These are phyloP conservation scores for Thielaviopsis populi DNA, from an alignment of 2,329 filamentous ascomycete genomes.

Conservation along the genomic window DNA sequence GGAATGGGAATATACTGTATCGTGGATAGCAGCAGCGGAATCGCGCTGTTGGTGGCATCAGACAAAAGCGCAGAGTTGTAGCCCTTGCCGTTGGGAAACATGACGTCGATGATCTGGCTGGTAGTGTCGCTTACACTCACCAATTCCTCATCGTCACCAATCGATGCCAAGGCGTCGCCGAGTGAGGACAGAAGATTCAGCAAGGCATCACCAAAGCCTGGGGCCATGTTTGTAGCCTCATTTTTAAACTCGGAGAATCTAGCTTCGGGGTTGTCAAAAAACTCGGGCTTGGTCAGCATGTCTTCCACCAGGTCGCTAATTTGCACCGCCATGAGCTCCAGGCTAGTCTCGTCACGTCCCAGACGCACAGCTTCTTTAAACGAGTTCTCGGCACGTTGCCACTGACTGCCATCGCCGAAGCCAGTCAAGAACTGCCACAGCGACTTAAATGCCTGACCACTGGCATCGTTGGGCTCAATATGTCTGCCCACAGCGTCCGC, in stretches of 20 bases:
- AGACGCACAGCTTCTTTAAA: slow-evolving; percentile 60
- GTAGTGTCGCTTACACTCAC: slow-evolving; percentile 52
- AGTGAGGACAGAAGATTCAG: slow-evolving; percentile 15
- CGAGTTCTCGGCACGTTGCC: slow-evolving; percentile 56
- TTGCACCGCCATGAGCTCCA: slow-evolving; percentile 62
- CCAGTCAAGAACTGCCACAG: slow-evolving; percentile 69
- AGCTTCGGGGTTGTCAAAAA: slow-evolving; percentile 59
- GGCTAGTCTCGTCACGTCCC: slow-evolving; percentile 62
- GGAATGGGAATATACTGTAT: slow-evolving; percentile 85
- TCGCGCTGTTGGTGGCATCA: slow-evolving; percentile 65
- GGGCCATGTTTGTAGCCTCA: slow-evolving; percentile 47
- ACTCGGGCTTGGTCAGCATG: slow-evolving; percentile 71
- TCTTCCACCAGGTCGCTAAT: slow-evolving; percentile 61
- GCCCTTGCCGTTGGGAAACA: slow-evolving; percentile 48
- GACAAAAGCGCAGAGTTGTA: slow-evolving; percentile 57
- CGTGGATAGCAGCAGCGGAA: slow-evolving; percentile 59
- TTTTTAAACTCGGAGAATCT: slow-evolving; percentile 36
- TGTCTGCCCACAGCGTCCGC: slow-evolving; percentile 53
- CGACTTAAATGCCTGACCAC: slow-evolving; percentile 60
- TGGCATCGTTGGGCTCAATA: slow-evolving; percentile 55
- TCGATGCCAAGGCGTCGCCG: slow-evolving; percentile 41
- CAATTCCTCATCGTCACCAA: slow-evolving; percentile 57
- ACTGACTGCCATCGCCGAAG: slow-evolving; percentile 59
- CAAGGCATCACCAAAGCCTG: slow-evolving; percentile 9
- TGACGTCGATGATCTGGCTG: slow-evolving; percentile 49